These are phyloP conservation scores for Posidonia australis DNA, from an alignment of 106 monocot genomes.

Conservation along the genomic window DNA sequence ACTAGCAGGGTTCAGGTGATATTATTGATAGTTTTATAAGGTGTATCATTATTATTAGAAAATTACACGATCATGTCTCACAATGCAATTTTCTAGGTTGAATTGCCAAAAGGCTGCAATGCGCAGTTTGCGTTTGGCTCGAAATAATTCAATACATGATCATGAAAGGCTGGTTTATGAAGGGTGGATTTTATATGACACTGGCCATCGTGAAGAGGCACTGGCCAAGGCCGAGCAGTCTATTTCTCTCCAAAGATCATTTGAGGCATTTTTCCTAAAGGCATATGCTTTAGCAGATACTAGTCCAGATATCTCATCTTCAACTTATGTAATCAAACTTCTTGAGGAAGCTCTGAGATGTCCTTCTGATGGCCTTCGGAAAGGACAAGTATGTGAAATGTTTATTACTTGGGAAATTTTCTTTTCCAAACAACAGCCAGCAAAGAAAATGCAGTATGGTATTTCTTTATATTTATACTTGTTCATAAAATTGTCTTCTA, in stretches of 20 bases:
- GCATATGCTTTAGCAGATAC: slow-evolving; percentile 94
- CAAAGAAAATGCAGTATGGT: not conserved
- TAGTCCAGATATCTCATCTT: slow-evolving; percentile 46
- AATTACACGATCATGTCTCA: not conserved
- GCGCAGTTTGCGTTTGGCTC: slow-evolving; percentile 72
- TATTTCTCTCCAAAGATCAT: slow-evolving; percentile 75
- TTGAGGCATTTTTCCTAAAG: slow-evolving; percentile 97
- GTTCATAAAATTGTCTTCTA: not conserved
- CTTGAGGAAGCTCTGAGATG: slow-evolving; percentile 85
- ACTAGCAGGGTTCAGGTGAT: no score
- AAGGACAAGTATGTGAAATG: slow-evolving; percentile 66
- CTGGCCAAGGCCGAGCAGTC: slow-evolving; percentile 92
- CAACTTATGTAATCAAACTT: slow-evolving; percentile 62
- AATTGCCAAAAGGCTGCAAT: slow-evolving; percentile 98
- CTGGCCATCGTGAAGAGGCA: slow-evolving; percentile 89
- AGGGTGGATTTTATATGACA: slow-evolving; percentile 98
- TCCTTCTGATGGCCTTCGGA: slow-evolving; percentile 93
- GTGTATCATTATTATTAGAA: no score
- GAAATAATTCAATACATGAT: slow-evolving; percentile 65
- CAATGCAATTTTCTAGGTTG: slow-evolving; percentile 34
- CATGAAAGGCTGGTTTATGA: slow-evolving; percentile 97
- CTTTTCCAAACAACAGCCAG: not conserved
- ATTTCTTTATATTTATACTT: no score
- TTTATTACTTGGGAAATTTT: not conserved
- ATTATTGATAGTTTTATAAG: no score